Conservation (phyloP, 2,329 filamentous ascomycete genomes). For the Phoma herbarum region DNA sequence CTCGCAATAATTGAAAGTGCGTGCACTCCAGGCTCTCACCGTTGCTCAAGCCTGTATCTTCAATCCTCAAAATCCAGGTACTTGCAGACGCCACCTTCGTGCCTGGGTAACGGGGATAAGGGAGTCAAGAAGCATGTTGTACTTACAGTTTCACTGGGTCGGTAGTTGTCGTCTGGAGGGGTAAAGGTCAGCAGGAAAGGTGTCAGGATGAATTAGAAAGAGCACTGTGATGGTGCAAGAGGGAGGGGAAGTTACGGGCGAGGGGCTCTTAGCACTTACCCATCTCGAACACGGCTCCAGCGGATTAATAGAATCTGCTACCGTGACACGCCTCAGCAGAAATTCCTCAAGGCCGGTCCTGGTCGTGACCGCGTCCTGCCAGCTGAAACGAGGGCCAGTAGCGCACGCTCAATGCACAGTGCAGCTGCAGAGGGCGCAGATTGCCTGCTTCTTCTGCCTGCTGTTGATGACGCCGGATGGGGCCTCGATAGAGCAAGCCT, state of each 20-base stretch:
- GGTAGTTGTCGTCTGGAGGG: constrained; percentile 39
- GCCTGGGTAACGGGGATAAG: constrained; percentile 10
- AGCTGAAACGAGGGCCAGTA: constrained; percentile 43
- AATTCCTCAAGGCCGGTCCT: constrained; percentile 35
- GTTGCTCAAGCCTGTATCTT: not conserved
- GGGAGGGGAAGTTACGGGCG: constrained; percentile 28
- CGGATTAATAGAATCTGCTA: constrained; percentile 37
- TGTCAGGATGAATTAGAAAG: constrained; percentile 27
- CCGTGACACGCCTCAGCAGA: constrained; percentile 33
- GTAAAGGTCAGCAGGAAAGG: constrained; percentile 31
- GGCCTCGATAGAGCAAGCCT: constrained; percentile 41
- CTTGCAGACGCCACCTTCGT: constrained; percentile 4
- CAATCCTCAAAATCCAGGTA: not conserved
- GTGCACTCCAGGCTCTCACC: not conserved
- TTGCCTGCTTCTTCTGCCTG: constrained; percentile 46
- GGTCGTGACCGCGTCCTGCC: constrained; percentile 33
- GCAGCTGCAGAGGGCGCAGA: constrained; percentile 41
- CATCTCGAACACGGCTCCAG: constrained; percentile 35
- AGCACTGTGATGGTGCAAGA: constrained; percentile 38
- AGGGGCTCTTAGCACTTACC: constrained; percentile 38
- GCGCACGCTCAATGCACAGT: constrained; percentile 37
- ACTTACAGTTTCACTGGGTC: constrained; percentile 38
- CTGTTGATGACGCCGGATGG: constrained; percentile 43
- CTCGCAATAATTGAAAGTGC: not conserved
- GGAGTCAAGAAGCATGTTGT: constrained; percentile 17